A percentile compares a stretch with the other conserved stretches of the same genome.
These are phyloP conservation scores for Pythium plurisporium DNA, from an alignment of 352 stramenopile species.

Conservation along the genomic window DNA sequence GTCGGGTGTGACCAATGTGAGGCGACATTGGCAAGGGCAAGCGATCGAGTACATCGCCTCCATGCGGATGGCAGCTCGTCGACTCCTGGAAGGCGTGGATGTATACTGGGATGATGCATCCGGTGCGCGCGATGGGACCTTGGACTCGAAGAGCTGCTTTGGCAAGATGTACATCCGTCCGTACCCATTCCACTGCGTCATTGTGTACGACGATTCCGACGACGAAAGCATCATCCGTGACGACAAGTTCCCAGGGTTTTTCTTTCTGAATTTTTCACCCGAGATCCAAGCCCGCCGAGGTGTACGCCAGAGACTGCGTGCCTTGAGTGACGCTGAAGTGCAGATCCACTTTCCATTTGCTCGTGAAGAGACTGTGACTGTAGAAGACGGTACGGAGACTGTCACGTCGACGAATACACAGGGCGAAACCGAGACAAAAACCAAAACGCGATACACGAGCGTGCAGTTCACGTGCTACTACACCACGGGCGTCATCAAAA, in stretches of 20 bases:
- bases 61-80: neutral
- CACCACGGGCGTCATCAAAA: neutral
- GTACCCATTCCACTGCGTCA: constrained; percentile 43
- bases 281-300: constrained; percentile 24
- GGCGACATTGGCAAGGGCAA: constrained; percentile 17
- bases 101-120: too few species aligned
- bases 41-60: neutral
- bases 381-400: constrained; percentile 31
- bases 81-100: constrained; percentile 11
- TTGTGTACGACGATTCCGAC: constrained; percentile 34
- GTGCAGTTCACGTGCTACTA: constrained; percentile 1
- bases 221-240: constrained; percentile 25
- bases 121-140: too few species aligned
- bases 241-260: constrained; percentile 19
- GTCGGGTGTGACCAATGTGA: too few species aligned
- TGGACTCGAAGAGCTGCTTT: constrained; percentile 36
- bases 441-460: constrained; percentile 22
- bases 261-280: constrained; percentile 32
- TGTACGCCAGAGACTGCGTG: constrained; percentile 32
- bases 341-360: constrained; percentile 3
- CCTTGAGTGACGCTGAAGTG: constrained; percentile 11
- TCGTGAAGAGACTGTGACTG: constrained; percentile 21
- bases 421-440: constrained; percentile 18
- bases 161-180: too few species aligned
- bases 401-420: constrained; percentile 18